Evolutionary conservation across 345 rosid species (phyloP).

Genomic region (Microthlaspi erraticum): DNA sequence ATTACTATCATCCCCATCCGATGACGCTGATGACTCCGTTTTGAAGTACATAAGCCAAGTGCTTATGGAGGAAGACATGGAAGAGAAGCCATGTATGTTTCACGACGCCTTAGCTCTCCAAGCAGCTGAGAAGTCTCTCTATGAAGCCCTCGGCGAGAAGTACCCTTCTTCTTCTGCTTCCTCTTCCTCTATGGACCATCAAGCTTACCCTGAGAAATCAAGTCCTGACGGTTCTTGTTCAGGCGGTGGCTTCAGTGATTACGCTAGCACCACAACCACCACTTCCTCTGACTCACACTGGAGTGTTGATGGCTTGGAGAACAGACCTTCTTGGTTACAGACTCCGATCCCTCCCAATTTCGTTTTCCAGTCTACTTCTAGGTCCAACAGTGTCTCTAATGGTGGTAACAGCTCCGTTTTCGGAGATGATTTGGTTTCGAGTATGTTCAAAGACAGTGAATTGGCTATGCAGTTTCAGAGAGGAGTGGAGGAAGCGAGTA

Average conservation of each 20-base stretch:
- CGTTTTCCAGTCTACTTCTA: conserved; percentile 58
- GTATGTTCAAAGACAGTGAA: conserved; percentile 47
- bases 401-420: conserved; percentile 40
- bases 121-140: conserved; percentile 74
- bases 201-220: conserved; percentile 4
- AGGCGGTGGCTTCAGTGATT: conserved; percentile 52
- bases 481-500: conserved; percentile 79
- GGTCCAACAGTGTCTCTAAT: conserved; percentile 29
- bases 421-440: conserved; percentile 40
- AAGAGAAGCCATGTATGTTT: conserved; percentile 63
- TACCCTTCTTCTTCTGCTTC: conserved; percentile 56
- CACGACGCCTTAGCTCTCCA: conserved; percentile 71
- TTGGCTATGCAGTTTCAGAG: conserved; percentile 64
- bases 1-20: conserved; percentile 53
- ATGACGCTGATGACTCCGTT: conserved; percentile 59
- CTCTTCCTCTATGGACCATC: conserved; percentile 43
- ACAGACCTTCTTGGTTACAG: conserved; percentile 41
- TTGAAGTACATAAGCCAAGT: conserved; percentile 69
- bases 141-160: conserved; percentile 64
- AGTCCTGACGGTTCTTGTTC: conserved; percentile 54
- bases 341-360: conserved; percentile 51
- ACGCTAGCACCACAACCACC: conserved; percentile 45
- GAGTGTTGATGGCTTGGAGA: conserved; percentile 52
- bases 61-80: conserved; percentile 82
- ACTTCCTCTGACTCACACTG: conserved; percentile 54